These are phyloP conservation scores for Echites panduratus DNA, from an alignment of 257 asterid species.

Conservation along the genomic window DNA sequence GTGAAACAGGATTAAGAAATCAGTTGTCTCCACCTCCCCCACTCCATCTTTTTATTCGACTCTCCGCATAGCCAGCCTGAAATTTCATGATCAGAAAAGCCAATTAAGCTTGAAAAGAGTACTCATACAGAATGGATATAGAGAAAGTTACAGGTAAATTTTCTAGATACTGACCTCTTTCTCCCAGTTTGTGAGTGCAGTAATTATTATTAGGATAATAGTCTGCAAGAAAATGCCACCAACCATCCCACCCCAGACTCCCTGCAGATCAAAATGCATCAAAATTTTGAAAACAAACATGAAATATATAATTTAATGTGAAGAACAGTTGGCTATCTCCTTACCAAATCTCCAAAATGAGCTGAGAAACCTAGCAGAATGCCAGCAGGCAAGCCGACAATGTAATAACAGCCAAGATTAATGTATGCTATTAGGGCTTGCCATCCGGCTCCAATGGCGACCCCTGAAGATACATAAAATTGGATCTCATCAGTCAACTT, in stretches of 20 bases:
- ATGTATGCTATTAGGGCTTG: slow-evolving; percentile 67
- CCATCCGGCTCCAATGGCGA: slow-evolving; percentile 98
- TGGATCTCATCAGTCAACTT: neutral
- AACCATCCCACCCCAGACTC: slow-evolving; percentile 85
- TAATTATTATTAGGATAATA: slow-evolving; percentile 43
- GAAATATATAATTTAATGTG: neutral
- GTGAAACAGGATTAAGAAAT: neutral
- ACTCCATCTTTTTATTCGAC: slow-evolving; percentile 58
- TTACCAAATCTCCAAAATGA: slow-evolving; percentile 46
- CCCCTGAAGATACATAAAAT: slow-evolving; percentile 37
- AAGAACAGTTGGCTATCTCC: neutral
- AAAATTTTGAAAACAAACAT: neutral
- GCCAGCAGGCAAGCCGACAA: slow-evolving; percentile 74
- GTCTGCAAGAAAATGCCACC: slow-evolving; percentile 79
- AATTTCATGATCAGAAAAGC: slow-evolving; percentile 1
- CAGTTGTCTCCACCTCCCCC: slow-evolving; percentile 33
- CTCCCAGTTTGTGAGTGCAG: slow-evolving; percentile 60
- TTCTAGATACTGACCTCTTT: slow-evolving; percentile 46
- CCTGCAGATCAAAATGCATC: slow-evolving; percentile 40
- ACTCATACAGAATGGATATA: neutral
- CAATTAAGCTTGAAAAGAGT: neutral
- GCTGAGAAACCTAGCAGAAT: slow-evolving; percentile 59
- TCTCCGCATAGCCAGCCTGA: slow-evolving; percentile 58
- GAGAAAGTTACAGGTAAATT: neutral
- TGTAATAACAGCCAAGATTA: slow-evolving; percentile 66